Percentiles rank a stretch among this genome's conserved stretches.
These are phyloP conservation scores for Neurospora intermedia DNA, from an alignment of 495 filamentous ascomycete genomes.

Conservation along the genomic window DNA sequence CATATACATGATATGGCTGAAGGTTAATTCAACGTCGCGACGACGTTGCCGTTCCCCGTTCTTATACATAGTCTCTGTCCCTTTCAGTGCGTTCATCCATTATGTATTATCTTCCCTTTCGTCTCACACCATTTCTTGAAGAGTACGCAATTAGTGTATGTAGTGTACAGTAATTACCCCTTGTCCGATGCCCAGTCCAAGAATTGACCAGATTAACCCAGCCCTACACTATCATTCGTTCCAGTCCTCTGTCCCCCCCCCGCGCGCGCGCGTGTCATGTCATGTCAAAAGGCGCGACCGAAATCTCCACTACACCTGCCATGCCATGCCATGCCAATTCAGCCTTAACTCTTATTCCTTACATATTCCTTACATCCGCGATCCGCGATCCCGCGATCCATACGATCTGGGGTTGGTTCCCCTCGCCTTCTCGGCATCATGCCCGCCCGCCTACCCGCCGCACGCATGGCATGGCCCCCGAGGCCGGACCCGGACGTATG, in stretches of 20 bases:
- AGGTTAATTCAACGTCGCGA: neutral
- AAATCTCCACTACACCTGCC: neutral
- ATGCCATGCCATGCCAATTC: neutral
- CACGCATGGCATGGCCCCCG: neutral
- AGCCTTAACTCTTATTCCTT: neutral
- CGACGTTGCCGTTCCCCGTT: neutral
- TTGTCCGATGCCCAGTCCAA: neutral
- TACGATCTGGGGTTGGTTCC: neutral
- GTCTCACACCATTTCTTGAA: neutral
- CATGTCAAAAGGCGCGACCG: neutral
- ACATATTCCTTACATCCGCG: neutral
- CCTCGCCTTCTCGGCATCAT: neutral
- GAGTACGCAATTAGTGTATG: too few species aligned
- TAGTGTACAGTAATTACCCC: too few species aligned
- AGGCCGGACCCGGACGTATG: neutral
- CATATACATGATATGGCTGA: neutral
- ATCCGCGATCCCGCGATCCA: neutral
- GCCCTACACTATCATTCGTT: too few species aligned
- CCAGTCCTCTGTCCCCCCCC: neutral
- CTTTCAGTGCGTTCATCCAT: neutral
- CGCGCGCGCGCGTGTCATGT: neutral
- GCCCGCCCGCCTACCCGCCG: neutral
- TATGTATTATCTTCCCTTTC: neutral
- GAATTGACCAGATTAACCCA: neutral
- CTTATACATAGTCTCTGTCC: neutral